phyloP scores from a whole-genome alignment of 805 yeast genomes.

The Dipodascopsis tothii region DNA sequence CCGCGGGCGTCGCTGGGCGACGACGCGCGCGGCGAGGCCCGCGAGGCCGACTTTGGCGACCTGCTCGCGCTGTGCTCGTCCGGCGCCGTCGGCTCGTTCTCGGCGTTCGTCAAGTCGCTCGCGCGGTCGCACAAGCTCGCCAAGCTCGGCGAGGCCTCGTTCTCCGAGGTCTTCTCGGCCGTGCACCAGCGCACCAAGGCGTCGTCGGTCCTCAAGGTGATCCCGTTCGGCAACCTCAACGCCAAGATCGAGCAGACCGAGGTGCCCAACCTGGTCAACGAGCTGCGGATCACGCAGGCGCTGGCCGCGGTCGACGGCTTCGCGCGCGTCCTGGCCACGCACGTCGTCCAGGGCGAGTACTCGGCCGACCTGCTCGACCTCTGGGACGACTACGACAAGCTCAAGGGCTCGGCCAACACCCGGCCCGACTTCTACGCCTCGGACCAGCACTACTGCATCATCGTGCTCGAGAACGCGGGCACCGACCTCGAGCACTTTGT shows the following conservation, averaged over 20 bases:
- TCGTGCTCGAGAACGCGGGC: slow-evolving; percentile 34
- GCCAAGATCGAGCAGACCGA: slow-evolving; percentile 38
- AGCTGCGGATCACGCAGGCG: slow-evolving; percentile 39
- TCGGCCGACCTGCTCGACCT: slow-evolving; percentile 37
- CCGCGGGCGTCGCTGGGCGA: background rate
- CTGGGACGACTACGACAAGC: slow-evolving; percentile 38
- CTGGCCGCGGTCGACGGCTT: slow-evolving; percentile 40
- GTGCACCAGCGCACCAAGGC: slow-evolving; percentile 25
- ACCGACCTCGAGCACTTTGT: slow-evolving; percentile 40
- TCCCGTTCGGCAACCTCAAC: slow-evolving; percentile 42
- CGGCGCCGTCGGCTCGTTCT: slow-evolving; percentile 31
- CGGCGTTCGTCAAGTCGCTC: slow-evolving; percentile 26
- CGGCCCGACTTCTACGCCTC: slow-evolving; percentile 32
- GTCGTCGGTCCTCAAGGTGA: slow-evolving; percentile 40
- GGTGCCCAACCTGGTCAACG: slow-evolving; percentile 40
- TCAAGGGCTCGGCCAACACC: slow-evolving; percentile 30
- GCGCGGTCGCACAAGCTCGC: slow-evolving; percentile 27
- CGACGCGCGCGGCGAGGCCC: background rate
- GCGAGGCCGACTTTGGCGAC: slow-evolving; percentile 28
- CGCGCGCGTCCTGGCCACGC: slow-evolving; percentile 38
- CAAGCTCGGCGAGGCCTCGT: slow-evolving; percentile 44
- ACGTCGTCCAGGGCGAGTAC: slow-evolving; percentile 42
- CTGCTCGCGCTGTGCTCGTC: slow-evolving; percentile 35
- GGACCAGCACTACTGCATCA: slow-evolving; percentile 33
- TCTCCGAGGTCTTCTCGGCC: slow-evolving; percentile 39